Percentiles rank a stretch among this genome's conserved stretches.
These are phyloP conservation scores for Yamadazyma pseudoaaseri DNA, from an alignment of 1,139 yeast species.

Conservation along the genomic window DNA sequence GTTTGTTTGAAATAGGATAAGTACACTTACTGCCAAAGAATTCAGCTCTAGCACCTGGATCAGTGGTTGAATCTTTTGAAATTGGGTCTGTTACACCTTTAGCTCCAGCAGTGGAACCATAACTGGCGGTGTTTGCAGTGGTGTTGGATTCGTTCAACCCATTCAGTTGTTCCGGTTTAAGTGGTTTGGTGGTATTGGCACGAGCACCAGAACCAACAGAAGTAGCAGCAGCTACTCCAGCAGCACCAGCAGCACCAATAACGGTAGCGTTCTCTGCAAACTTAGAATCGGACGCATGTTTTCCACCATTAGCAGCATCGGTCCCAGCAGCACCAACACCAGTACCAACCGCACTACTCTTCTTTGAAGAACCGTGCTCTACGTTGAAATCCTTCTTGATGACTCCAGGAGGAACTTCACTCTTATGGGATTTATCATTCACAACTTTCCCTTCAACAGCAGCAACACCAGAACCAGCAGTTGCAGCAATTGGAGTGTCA, in stretches of 20 bases:
- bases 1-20: too few relatives aligned
- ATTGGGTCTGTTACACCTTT: too few relatives aligned
- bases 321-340: not conserved
- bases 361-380: not conserved
- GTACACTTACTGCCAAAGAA: too few relatives aligned
- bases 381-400: too few relatives aligned
- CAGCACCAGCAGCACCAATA: conserved; percentile 5
- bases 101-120: too few relatives aligned
- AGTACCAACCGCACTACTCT: not conserved
- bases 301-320: not conserved
- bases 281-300: not conserved
- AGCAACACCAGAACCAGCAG: conserved; percentile 1
- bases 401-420: too few relatives aligned
- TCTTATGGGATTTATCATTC: not conserved
- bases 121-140: conserved; percentile 1
- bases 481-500: conserved; percentile 1
- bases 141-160: not conserved
- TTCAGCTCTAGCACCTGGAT: too few relatives aligned
- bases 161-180: conserved; percentile 3
- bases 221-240: not conserved
- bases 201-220: conserved; percentile 7
- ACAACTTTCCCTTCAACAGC: too few relatives aligned
- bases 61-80: too few relatives aligned
- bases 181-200: conserved; percentile 9
- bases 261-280: too few relatives aligned